Conservation (phyloP, 2,329 filamentous ascomycete species). For the Hirsutella rhossiliensis region DNA sequence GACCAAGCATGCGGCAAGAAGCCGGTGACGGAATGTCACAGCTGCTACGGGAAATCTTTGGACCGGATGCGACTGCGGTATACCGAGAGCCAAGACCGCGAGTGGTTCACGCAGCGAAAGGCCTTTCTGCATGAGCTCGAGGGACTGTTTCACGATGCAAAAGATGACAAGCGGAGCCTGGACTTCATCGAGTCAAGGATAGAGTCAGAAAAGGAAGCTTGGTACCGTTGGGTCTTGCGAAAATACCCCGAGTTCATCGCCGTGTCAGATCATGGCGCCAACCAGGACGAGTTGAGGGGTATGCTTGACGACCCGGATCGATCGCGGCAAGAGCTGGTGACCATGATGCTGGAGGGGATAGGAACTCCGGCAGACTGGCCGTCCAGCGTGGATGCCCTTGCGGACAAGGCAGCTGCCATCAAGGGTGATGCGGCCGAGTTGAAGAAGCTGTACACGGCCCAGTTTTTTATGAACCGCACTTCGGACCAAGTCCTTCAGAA, state of each 20-base stretch:
- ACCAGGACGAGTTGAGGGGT: conserved; percentile 19
- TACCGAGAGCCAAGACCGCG: conserved; percentile 20
- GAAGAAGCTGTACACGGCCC: conserved; percentile 25
- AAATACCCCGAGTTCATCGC: conserved; percentile 25
- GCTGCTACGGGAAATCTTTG: conserved; percentile 35
- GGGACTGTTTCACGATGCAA: conserved; percentile 34
- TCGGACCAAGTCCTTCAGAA: conserved; percentile 19
- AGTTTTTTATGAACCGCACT: conserved; percentile 26
- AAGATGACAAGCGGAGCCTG: conserved; percentile 28
- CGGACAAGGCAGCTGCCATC: conserved; percentile 18
- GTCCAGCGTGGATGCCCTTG: conserved; percentile 19
- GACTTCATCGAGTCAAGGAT: conserved; percentile 36
- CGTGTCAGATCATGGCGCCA: conserved; percentile 15
- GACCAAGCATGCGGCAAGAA: conserved; percentile 27
- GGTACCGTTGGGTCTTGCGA: conserved; percentile 36
- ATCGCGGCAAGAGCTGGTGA: conserved; percentile 23
- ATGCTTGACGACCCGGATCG: conserved; percentile 25
- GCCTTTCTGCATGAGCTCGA: conserved; percentile 38
- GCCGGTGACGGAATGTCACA: conserved; percentile 31
- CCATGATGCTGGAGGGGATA: conserved; percentile 22
- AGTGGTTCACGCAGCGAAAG: conserved; percentile 40
- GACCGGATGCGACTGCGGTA: conserved; percentile 29
- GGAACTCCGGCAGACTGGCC: conserved; percentile 21
- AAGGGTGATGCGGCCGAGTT: conserved; percentile 19
- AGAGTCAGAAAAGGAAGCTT: conserved; percentile 37